Percentiles rank a stretch among this genome's conserved stretches.
These are phyloP conservation scores for Hyaloscypha hepaticicola DNA, from an alignment of 495 filamentous ascomycete species.

Conservation along the genomic window DNA sequence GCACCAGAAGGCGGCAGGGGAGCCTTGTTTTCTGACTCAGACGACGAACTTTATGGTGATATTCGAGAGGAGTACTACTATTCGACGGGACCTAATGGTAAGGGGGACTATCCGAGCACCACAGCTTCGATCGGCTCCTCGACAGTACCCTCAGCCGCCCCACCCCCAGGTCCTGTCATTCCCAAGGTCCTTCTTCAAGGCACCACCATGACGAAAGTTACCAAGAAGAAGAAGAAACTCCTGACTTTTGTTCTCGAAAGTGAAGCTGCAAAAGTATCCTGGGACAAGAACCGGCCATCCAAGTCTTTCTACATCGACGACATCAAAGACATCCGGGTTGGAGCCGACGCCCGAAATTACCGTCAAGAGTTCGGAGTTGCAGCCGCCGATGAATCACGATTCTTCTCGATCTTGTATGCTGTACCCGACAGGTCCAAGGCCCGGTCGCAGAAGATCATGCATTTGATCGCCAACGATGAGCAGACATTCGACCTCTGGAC, in stretches of 20 bases:
- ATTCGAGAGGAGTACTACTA: slow-evolving; percentile 30
- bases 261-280: slow-evolving; percentile 78
- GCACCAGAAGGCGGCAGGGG: slow-evolving; percentile 51
- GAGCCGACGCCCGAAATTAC: slow-evolving; percentile 84
- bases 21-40: slow-evolving; percentile 61
- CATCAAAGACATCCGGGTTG: slow-evolving; percentile 83
- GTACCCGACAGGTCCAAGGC: slow-evolving; percentile 66
- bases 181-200: slow-evolving; percentile 71
- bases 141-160: slow-evolving; percentile 28
- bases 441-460: slow-evolving; percentile 70
- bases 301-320: slow-evolving; percentile 93
- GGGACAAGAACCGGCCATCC: slow-evolving; percentile 74
- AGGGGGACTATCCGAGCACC: slow-evolving; percentile 37
- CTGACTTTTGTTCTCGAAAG: slow-evolving; percentile 76
- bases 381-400: slow-evolving; percentile 60
- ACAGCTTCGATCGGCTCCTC: slow-evolving; percentile 40
- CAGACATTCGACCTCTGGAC: slow-evolving; percentile 75
- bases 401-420: slow-evolving; percentile 86
- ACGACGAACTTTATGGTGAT: slow-evolving; percentile 54
- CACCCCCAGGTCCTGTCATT: slow-evolving; percentile 63
- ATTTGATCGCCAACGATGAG: slow-evolving; percentile 74
- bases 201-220: slow-evolving; percentile 74
- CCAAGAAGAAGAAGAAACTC: slow-evolving; percentile 73
- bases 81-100: slow-evolving; percentile 33
- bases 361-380: slow-evolving; percentile 75